Conservation (phyloP, 1,284 basidiomycete species). For the Moesziomyces sp. region DNA sequence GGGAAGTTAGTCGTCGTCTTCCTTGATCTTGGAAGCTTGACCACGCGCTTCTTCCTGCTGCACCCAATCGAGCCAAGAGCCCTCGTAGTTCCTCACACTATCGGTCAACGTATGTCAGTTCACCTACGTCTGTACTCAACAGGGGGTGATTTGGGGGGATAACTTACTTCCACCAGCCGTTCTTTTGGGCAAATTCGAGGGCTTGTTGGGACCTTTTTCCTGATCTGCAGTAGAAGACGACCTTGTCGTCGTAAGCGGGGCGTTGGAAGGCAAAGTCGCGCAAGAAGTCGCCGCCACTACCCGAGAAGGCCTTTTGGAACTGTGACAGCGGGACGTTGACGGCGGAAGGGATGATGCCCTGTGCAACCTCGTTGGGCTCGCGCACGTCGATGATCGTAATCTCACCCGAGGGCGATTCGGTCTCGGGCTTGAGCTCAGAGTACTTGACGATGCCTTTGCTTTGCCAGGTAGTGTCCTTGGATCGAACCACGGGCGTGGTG, state of each 20-base stretch:
- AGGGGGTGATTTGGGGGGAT: constrained; percentile 2
- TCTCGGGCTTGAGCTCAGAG: constrained; percentile 83
- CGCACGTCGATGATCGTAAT: constrained; percentile 76
- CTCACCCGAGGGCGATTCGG: constrained; percentile 79
- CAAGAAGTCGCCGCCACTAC: constrained; percentile 66
- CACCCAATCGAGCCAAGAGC: constrained; percentile 93
- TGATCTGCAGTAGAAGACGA: constrained; percentile 93
- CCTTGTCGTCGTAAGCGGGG: constrained; percentile 78
- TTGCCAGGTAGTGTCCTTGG: constrained; percentile 54
- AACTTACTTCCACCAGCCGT: constrained; percentile 84
- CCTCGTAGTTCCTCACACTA: constrained; percentile 85
- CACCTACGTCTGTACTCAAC: neutral
- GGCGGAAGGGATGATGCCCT: constrained; percentile 93
- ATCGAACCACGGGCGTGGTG: constrained; percentile 1
- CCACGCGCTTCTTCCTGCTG: constrained; percentile 70
- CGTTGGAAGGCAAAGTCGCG: constrained; percentile 82
- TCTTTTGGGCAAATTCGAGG: constrained; percentile 82
- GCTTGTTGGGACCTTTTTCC: constrained; percentile 87
- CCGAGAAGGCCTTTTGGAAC: constrained; percentile 77
- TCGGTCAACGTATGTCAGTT: too few species aligned
- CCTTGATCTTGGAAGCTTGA: constrained; percentile 51
- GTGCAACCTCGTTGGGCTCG: constrained; percentile 89
- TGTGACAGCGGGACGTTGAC: constrained; percentile 91
- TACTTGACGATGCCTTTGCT: constrained; percentile 74
- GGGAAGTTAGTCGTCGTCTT: constrained; percentile 61